Evolutionary conservation across 106 monocot species (phyloP), one percentile per base, ranked within the genome.

Genomic region (Acanthochlamys bracteata): DNA sequence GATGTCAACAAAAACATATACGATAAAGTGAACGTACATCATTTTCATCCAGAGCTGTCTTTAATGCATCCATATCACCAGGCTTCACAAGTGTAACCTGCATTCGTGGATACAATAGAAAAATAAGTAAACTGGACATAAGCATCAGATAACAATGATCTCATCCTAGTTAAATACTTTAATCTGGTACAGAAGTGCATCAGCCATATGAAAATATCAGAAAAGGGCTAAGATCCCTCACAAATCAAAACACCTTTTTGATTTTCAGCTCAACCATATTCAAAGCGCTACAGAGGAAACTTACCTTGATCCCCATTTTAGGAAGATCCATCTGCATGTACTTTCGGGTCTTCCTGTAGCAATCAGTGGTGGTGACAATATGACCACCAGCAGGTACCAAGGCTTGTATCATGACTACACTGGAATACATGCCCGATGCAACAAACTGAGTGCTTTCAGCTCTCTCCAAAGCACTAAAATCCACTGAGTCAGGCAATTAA

Each of bases 361-460:
- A 98, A 77, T 98, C 96, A 20, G 96, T 91, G 41, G 96, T 98
- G 2, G 91, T 92, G 25, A 98, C 55, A 11, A 98, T 79, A 68
- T 98, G 91, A 39, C 96, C 96, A 57, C 88, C 88, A 25, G 88
- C 76, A 76, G 96, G 96, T 74, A 98, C 88, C 76, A 98, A 67
- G 10, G 91, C 68, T 7, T 63, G 65, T 17, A 98, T 56, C 83
- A 88, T 66, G 14, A 77, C 71, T 20, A 88, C 83, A 65, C 74
- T 71, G 16, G 96, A 91, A 69, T 85, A 81, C 96, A 98, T 98
- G 24, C 96, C 96, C 60, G 96, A 98, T 23, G 91, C 59, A 69
- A 98, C 73, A 59, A 98, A 98, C 55, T 91, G 58, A 4, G 91
- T 98, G 42, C 91, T 79, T 66, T 98, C 96, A 51, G 91, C 96